These are phyloP conservation scores for Trichomonas gallinae DNA, from an alignment of 208 protist genomes.

Conservation along the genomic window DNA sequence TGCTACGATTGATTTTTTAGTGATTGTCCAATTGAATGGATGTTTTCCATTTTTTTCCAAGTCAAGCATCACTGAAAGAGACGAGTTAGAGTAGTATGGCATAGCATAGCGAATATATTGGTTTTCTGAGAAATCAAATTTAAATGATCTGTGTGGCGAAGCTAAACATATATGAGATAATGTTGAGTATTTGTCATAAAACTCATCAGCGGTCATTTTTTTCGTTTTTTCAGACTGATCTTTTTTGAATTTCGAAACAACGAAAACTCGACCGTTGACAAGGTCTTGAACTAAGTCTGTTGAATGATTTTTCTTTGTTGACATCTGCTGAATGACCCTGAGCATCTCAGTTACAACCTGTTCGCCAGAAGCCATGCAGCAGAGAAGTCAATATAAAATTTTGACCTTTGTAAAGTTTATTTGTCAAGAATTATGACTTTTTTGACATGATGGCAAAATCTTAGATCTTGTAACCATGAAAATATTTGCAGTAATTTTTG, in stretches of 20 bases:
- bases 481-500: too few species aligned
- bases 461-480: too few species aligned
- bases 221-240: not conserved
- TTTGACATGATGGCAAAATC: too few species aligned
- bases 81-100: not conserved
- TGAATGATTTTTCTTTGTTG: not conserved
- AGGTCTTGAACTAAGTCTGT: not conserved
- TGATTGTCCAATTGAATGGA: not conserved
- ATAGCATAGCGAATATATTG: not conserved
- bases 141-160: not conserved
- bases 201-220: not conserved
- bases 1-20: not conserved
- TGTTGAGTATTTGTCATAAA: not conserved
- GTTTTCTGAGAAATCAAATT: not conserved
- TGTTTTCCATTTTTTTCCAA: not conserved
- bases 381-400: not conserved
- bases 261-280: not conserved
- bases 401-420: too few species aligned
- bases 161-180: not conserved
- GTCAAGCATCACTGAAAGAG: not conserved
- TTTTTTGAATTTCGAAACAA: not conserved
- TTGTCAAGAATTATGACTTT: too few species aligned
- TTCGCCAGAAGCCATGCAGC: not conserved
- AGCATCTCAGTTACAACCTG: not conserved
- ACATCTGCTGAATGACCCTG: not conserved